Evolutionary conservation across 192 early-diverging fungal species (phyloP).

Genomic region (Coemansia erecta): DNA sequence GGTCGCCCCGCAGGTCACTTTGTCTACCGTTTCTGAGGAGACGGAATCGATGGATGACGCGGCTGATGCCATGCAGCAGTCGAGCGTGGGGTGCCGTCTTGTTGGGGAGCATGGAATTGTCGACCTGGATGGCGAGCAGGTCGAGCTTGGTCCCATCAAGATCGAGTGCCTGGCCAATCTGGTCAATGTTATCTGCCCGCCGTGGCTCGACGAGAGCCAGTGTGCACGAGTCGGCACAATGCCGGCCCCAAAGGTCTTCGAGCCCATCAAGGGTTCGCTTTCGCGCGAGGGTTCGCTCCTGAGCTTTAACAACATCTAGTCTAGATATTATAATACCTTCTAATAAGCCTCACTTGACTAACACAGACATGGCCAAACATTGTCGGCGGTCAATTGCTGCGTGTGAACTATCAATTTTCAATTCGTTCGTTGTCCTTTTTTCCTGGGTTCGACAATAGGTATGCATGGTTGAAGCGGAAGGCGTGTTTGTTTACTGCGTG

Average conservation of each 20-base stretch:
- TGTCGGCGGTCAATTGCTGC: too few relatives aligned
- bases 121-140: conserved; percentile 52
- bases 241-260: conserved; percentile 20
- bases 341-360: background rate
- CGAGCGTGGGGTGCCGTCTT: conserved; percentile 21
- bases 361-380: too few relatives aligned
- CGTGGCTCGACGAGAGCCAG: conserved; percentile 43
- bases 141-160: conserved; percentile 49
- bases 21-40: background rate
- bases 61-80: background rate
- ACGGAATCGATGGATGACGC: conserved; percentile 1
- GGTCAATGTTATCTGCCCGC: conserved; percentile 34
- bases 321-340: too few relatives aligned
- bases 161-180: conserved; percentile 47
- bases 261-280: conserved; percentile 35
- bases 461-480: too few relatives aligned
- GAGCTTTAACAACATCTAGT: conserved; percentile 22
- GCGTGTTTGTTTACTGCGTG: too few relatives aligned
- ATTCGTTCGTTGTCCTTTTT: background rate
- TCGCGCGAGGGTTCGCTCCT: conserved; percentile 42
- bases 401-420: background rate
- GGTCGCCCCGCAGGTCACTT: background rate
- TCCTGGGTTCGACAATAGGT: too few relatives aligned
- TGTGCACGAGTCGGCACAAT: conserved; percentile 21
- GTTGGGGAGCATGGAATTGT: conserved; percentile 49